phyloP scores from a whole-genome alignment of 2,329 filamentous ascomycete genomes.

The Aspergillus persii region DNA sequence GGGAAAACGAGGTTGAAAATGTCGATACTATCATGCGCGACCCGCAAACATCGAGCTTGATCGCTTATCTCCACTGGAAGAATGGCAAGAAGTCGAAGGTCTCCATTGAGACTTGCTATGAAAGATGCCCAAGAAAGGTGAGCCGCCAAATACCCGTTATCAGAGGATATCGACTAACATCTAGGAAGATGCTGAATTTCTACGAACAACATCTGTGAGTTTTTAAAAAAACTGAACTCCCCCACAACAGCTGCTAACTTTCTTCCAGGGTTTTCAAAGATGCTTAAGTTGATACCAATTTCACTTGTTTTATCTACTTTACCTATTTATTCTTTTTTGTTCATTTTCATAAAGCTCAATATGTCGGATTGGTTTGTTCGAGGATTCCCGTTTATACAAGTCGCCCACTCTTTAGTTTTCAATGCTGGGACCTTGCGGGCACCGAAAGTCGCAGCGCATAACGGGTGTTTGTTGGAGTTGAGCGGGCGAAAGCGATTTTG shows the following conservation, averaged over 20 bases:
- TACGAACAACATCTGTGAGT: constrained; percentile 50
- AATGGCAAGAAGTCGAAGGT: constrained; percentile 46
- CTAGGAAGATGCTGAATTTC: constrained; percentile 46
- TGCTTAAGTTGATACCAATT: constrained; percentile 11
- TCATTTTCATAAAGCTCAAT: background rate
- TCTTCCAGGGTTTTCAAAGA: constrained; percentile 37
- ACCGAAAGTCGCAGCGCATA: constrained; percentile 9
- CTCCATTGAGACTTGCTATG: constrained; percentile 40
- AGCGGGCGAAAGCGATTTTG: background rate
- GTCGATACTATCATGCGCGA: constrained; percentile 47
- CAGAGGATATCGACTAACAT: constrained; percentile 13
- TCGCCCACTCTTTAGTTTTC: background rate
- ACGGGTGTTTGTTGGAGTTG: constrained; percentile 14
- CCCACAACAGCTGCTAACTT: constrained; percentile 11
- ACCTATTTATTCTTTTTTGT: background rate
- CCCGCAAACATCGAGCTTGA: constrained; percentile 28
- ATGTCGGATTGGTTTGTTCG: background rate
- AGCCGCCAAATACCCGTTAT: constrained; percentile 6
- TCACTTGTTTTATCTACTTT: background rate
- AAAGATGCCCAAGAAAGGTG: constrained; percentile 44
- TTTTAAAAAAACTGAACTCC: background rate
- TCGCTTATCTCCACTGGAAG: constrained; percentile 44
- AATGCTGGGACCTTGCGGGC: background rate
- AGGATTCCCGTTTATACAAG: background rate
- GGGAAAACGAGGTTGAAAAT: constrained; percentile 42